Evolutionary conservation across 345 rosid species (phyloP).

Genomic region (Noccaea caerulescens): DNA sequence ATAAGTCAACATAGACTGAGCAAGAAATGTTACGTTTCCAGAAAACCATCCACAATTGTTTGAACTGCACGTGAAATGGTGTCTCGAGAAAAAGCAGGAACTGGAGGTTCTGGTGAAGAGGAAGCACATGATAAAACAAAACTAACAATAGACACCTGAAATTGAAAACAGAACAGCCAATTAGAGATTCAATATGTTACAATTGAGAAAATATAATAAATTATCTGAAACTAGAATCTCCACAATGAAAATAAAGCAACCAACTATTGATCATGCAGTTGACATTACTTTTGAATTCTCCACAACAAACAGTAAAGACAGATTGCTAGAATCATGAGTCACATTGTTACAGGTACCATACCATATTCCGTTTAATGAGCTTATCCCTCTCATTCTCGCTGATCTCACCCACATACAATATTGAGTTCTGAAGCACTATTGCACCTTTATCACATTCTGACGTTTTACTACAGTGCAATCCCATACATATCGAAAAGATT

Average conservation of each 20-base stretch:
- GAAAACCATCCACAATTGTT: constrained; percentile 89
- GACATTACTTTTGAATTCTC: not conserved
- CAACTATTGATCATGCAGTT: constrained; percentile 21
- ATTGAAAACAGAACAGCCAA: constrained; percentile 37
- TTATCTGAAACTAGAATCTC: constrained; percentile 24
- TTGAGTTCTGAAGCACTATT: constrained; percentile 65
- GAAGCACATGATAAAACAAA: constrained; percentile 75
- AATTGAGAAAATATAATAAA: not conserved
- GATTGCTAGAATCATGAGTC: constrained; percentile 31
- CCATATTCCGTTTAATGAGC: constrained; percentile 86
- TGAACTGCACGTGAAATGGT: constrained; percentile 61
- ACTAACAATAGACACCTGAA: constrained; percentile 87
- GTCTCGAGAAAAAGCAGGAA: constrained; percentile 74
- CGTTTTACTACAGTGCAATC: constrained; percentile 68
- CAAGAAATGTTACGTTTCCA: constrained; percentile 63
- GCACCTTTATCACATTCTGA: constrained; percentile 68
- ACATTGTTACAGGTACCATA: constrained; percentile 41
- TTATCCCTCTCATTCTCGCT: constrained; percentile 84
- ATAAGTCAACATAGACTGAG: constrained; percentile 25
- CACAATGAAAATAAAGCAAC: constrained; percentile 22
- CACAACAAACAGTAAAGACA: constrained; percentile 32
- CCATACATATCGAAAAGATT: constrained; percentile 81
- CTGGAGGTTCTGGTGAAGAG: constrained; percentile 60
- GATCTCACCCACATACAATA: constrained; percentile 65
- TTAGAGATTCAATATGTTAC: constrained; percentile 5